Conservation (phyloP, 2,329 filamentous ascomycete genomes). For the Polytolypa hystricis region DNA sequence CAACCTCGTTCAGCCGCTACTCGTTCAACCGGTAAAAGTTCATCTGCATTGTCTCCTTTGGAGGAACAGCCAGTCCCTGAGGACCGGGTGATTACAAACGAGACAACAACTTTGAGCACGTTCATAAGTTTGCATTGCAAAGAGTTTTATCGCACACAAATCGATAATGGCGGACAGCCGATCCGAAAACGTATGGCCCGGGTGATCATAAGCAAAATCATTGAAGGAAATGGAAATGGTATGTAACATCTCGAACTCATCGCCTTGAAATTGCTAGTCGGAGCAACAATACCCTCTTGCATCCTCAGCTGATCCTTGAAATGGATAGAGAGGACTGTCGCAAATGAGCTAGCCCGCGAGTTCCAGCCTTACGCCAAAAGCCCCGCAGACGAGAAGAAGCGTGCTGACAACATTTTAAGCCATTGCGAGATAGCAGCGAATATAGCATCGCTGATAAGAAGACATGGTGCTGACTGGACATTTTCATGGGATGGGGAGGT, state of each 20-base stretch:
- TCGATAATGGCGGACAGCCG: background rate
- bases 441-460: conserved; percentile 1
- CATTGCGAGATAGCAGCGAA: background rate
- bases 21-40: too few relatives aligned
- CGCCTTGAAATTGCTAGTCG: too few relatives aligned
- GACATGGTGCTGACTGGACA: conserved; percentile 1
- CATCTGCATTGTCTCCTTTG: background rate
- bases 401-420: background rate
- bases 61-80: background rate
- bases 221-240: background rate
- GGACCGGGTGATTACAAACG: background rate
- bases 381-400: background rate
- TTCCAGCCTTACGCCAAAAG: background rate
- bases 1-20: background rate
- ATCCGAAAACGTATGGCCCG: conserved; percentile 1
- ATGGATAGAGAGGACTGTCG: conserved; percentile 2
- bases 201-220: conserved; percentile 2
- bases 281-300: too few relatives aligned
- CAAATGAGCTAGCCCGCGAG: background rate
- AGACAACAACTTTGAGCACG: background rate
- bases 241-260: too few relatives aligned
- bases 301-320: too few relatives aligned
- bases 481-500: conserved; percentile 1
- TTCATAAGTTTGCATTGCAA: conserved; percentile 1
- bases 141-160: conserved; percentile 3